These are phyloP conservation scores for Coemansia reversa DNA, from an alignment of 192 early-diverging fungal species.

Conservation along the genomic window DNA sequence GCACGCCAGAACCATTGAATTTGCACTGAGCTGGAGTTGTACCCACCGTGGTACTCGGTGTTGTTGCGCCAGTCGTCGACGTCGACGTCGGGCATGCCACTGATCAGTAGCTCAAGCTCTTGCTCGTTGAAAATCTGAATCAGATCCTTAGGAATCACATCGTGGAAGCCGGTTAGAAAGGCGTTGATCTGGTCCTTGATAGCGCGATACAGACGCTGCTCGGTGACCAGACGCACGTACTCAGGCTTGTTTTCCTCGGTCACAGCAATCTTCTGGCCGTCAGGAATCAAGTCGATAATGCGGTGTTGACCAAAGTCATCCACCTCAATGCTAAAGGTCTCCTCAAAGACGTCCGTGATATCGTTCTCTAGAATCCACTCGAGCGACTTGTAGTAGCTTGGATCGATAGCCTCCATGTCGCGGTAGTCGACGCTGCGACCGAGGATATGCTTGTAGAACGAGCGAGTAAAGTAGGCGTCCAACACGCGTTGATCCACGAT, in stretches of 20 bases:
- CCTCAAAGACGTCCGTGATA: slow-evolving; percentile 91
- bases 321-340: slow-evolving; percentile 91
- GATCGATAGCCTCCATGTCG: slow-evolving; percentile 97
- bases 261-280: slow-evolving; percentile 85
- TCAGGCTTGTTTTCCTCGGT: slow-evolving; percentile 97
- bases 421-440: slow-evolving; percentile 91
- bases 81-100: slow-evolving; percentile 97
- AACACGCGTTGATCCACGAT: slow-evolving; percentile 93
- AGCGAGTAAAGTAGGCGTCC: slow-evolving; percentile 96
- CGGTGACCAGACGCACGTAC: slow-evolving; percentile 90
- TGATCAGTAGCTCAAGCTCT: slow-evolving; percentile 97
- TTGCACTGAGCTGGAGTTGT: slow-evolving; percentile 78
- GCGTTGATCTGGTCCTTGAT: slow-evolving; percentile 94
- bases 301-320: slow-evolving; percentile 89
- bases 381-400: slow-evolving; percentile 93
- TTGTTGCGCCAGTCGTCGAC: slow-evolving; percentile 99
- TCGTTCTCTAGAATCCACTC: slow-evolving; percentile 98
- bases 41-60: slow-evolving; percentile 93
- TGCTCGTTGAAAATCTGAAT: slow-evolving; percentile 99
- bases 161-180: slow-evolving; percentile 94
- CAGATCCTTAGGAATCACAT: slow-evolving; percentile 87
- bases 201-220: slow-evolving; percentile 85
- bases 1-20: slow-evolving; percentile 99
- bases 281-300: slow-evolving; percentile 82
- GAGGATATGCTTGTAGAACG: slow-evolving; percentile 98